Evolutionary conservation across 257 asterid species (phyloP), one percentile per base, ranked within the genome.

Genomic region (Nicotiana attenuata): DNA sequence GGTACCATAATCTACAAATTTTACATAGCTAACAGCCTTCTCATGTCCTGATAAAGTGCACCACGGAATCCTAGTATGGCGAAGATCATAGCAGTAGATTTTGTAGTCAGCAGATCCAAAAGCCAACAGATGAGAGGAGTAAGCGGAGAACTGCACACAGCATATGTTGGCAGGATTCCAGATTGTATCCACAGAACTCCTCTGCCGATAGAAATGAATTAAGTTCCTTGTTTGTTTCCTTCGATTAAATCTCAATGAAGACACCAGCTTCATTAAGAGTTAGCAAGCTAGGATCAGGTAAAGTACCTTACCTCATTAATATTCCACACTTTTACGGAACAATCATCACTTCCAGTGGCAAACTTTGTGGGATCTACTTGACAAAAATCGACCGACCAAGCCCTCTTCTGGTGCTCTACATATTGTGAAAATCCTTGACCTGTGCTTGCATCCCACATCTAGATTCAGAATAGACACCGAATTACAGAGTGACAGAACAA

Each of bases 371-470:
- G 97, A 65, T 93, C 93, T 22, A 83, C 81, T 35, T 7, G 84
- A 83, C 91, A 93, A 77, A 91, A 90, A 80, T 93, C 93, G 38
- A 93, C 94, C 1, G 94, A 87, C 97, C 97, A 92, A 45, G 95
- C 89, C 79, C 91, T 86, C 64, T 73, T 82, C 15, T 45, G 60
- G 78, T 91, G 90, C 80, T 87, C 89, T 10, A 79, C 76, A 85
- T 83, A 81, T n/a, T 68, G 81, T 2, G 86, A 68, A 61, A 86
- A 55, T 41, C 67, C 87, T 80, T 87, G 89, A 52, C 93, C 93
- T 19, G 83, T 88, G 81, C 81, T 77, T 65, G 84, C 86, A 88
- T 89, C 93, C 94, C 94, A 91, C 52, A 88, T 65, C 93, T 91
- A 68, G 84, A 28, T 65, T 78, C 56, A 45, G 22, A 78, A 60